phyloP scores from a whole-genome alignment of 139 green algal genomes.

The Chlorella sp. region DNA sequence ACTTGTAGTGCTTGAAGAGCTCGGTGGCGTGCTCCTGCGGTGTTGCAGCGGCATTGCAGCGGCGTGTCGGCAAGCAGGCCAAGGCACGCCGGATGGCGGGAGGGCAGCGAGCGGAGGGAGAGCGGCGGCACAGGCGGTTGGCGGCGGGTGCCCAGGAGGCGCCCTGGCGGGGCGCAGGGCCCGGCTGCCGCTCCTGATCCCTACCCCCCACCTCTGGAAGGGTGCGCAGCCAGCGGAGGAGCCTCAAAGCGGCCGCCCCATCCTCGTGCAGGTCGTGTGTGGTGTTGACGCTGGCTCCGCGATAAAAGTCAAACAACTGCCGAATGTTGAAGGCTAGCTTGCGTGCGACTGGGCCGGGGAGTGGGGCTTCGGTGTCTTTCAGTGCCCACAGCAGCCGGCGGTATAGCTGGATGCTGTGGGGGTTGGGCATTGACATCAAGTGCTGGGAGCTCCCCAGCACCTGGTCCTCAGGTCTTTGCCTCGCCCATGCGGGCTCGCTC shows the following conservation, averaged over 20 bases:
- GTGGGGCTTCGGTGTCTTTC: background rate
- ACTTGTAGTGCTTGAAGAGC: constrained; percentile 29
- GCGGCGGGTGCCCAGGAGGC: background rate
- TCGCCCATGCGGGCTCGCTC: too few species aligned
- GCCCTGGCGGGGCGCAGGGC: background rate
- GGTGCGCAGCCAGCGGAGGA: constrained; percentile 37
- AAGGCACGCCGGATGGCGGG: too few species aligned
- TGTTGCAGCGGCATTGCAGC: too few species aligned
- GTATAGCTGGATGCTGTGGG: constrained; percentile 18
- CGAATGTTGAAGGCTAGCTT: constrained; percentile 47
- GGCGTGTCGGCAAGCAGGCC: background rate
- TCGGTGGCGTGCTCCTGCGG: constrained; percentile 38
- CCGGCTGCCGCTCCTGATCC: background rate
- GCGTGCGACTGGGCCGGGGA: constrained; percentile 18
- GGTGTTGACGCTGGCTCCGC: background rate
- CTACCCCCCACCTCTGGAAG: constrained; percentile 29
- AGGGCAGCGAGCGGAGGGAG: too few species aligned
- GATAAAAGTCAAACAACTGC: constrained; percentile 21
- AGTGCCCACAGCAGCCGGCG: constrained; percentile 18
- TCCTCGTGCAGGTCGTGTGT: constrained; percentile 23
- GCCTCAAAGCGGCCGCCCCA: constrained; percentile 19
- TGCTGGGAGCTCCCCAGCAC: background rate
- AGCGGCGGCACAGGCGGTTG: constrained; percentile 4
- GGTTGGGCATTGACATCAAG: background rate
- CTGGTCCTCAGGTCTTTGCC: too few species aligned